Conservation (phyloP, 2,329 filamentous ascomycete genomes). For the Monilinia polystroma region DNA sequence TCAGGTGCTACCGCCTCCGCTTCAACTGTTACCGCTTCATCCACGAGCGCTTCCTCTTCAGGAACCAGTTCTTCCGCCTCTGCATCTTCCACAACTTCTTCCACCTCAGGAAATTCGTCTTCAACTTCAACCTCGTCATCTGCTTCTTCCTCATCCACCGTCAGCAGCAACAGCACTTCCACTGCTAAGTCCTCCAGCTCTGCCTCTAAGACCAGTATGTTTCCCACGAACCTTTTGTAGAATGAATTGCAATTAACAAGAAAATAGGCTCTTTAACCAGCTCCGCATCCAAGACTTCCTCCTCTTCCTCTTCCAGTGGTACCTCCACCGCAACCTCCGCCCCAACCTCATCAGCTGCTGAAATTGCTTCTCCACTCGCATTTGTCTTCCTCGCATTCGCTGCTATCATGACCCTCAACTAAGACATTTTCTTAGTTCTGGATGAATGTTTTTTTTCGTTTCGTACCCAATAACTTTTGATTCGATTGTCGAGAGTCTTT, state of each 20-base stretch:
- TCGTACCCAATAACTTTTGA: slow-evolving; percentile 14
- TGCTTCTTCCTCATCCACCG: not conserved
- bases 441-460: slow-evolving; percentile 9
- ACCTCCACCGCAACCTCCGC: slow-evolving; percentile 20
- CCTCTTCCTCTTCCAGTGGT: slow-evolving; percentile 1
- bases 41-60: slow-evolving; percentile 22
- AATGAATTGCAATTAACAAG: slow-evolving; percentile 4
- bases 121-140: not conserved
- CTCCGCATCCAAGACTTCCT: slow-evolving; percentile 19
- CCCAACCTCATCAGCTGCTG: slow-evolving; percentile 29
- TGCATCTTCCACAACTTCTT: slow-evolving; percentile 9
- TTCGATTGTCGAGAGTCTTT: slow-evolving; percentile 12
- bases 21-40: slow-evolving; percentile 24
- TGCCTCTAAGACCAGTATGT: slow-evolving; percentile 15
- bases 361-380: slow-evolving; percentile 36
- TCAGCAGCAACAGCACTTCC: slow-evolving; percentile 1
- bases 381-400: slow-evolving; percentile 37
- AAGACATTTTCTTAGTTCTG: slow-evolving; percentile 21
- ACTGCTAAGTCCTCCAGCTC: slow-evolving; percentile 1
- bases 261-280: slow-evolving; percentile 5
- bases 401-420: slow-evolving; percentile 38
- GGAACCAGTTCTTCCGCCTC: slow-evolving; percentile 19
- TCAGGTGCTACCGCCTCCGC: slow-evolving; percentile 29
- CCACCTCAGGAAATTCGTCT: slow-evolving; percentile 4
- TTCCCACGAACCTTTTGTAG: not conserved